Evolutionary conservation across 75 land plant species (phyloP), one percentile per base, ranked within the genome.

Genomic region (Cunninghamia lanceolata): DNA sequence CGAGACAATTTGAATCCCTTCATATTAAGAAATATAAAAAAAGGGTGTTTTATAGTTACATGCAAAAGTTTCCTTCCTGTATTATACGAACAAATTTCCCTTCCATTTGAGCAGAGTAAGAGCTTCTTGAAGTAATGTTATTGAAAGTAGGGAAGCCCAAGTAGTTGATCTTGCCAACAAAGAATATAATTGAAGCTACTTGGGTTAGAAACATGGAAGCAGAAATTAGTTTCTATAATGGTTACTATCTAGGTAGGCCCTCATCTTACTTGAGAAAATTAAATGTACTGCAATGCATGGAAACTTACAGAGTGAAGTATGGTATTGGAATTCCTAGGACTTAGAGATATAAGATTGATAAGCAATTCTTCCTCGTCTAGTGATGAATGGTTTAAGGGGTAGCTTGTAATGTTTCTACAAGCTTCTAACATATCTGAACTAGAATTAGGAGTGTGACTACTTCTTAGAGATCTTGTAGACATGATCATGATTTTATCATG

Each of bases 61-160:
- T 89, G 86, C 74, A 93, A 81, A 40, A 93, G 88, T 76, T 88
- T 89, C 63, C 94, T 88, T 21, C 91, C 88, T 39, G 85, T 82
- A 32, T 79, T 32, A 90, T 83, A 36, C 88, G 84, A 46, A 83
- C 13, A 40, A 47, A 36, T 19, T 43, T 84, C 4, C 88, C 87
- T 68, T 56, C 46, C 1, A 63, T 42, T 13, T 77, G 68, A 14
- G 66, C 16, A 73, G 46, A 83, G 25, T 79, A 16, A 42, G 46
- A 34, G 21, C 36, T 11, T 46, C 91, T 74, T 32, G 81, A 21
- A 45, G 43, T 39, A 34, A 4, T 9, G 28, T 40, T 78, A 42
- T 35, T 77, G 85, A n/a, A 73, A 39, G 6, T 59, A 8, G 68
- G 68, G 4, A 28, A 63, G 28, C 6, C 5, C 9, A 63, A 63